Conservation (phyloP, 345 rosid species). For the Sisymbrium irio region DNA sequence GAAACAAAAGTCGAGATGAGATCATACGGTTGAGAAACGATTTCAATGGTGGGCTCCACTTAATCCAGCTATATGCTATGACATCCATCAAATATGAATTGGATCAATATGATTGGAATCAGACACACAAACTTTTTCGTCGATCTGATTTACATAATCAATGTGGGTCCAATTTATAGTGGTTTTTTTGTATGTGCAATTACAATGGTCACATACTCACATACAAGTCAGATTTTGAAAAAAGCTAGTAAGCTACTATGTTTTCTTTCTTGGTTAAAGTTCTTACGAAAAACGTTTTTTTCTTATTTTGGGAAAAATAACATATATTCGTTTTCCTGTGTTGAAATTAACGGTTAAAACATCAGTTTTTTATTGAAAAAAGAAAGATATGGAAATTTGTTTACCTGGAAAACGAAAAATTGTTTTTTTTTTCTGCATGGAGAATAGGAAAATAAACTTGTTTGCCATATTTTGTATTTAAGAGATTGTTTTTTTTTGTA, state of each 20-base stretch:
- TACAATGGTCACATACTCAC: neutral
- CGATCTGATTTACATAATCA: slow-evolving; percentile 20
- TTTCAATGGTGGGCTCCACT: slow-evolving; percentile 11
- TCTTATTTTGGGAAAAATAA: too few species aligned
- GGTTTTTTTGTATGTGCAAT: neutral
- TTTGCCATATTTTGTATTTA: too few species aligned
- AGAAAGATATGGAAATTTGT: too few species aligned
- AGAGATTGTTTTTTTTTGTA: too few species aligned
- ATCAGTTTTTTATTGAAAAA: too few species aligned
- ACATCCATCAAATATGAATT: slow-evolving; percentile 58
- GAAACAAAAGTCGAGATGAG: slow-evolving; percentile 2
- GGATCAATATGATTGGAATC: slow-evolving; percentile 56
- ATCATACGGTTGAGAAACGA: slow-evolving; percentile 30
- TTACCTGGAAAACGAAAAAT: too few species aligned
- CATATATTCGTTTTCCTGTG: too few species aligned
- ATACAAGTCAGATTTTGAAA: neutral
- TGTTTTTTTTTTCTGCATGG: too few species aligned
- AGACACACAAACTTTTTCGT: slow-evolving; percentile 40
- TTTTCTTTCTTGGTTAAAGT: neutral
- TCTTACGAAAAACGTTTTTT: neutral
- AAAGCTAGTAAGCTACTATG: neutral
- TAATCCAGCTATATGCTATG: slow-evolving; percentile 29
- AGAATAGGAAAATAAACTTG: too few species aligned
- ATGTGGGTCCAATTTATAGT: slow-evolving; percentile 23
- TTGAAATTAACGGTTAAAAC: too few species aligned